Evolutionary conservation across 768 basidiomycete species (phyloP), one percentile per base, ranked within the genome.

Genomic region (Amanita jacksonii): DNA sequence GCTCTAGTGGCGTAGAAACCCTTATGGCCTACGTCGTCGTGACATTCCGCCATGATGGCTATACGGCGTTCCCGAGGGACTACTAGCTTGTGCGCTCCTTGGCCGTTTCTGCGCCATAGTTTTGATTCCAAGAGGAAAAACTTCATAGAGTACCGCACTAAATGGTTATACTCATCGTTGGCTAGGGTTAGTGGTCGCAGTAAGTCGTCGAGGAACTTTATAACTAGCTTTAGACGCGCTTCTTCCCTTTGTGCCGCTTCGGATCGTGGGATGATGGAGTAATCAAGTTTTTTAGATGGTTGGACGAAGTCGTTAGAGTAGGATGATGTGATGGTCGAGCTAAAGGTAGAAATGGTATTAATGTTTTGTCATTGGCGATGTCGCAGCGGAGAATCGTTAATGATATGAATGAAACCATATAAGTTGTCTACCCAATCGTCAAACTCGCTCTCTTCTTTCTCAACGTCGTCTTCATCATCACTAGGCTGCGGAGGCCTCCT

Each of bases 11-110:
- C 49, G 27, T 47, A 58, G 9, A 48, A 40, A 1, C 57, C 57
- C 43, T 53, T 46, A 44, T 63, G 58, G 33, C 58, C 61, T 6
- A 57, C 18, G 5, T 38, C 20, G 27, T 63, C 49, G 42, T 61
- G 27, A 28, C 27, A 6, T 6, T 12, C 12, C 27, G 6, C 7
- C 12, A 28, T 6, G 27, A 28, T 28, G 7, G 6, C 27, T 12
- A 6, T 6, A 28, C 27, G 27, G 27, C 27, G 27, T 28, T 28
- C 27, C 12, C 27, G 7, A 12, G 61, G 43, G 1, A 61, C 43
- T 5, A 60, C 51, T 13, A 62, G 24, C 28, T 53, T 51, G 23
- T 58, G 53, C 13, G 16, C 36, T 1, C 35, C 27, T 1, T 50
- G 35, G 3, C 5, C 20, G 0, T 35, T 40, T 20, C 47, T 43